These are phyloP conservation scores for Eleusine indica DNA, from an alignment of 176 grass and related monocot species.

Conservation along the genomic window DNA sequence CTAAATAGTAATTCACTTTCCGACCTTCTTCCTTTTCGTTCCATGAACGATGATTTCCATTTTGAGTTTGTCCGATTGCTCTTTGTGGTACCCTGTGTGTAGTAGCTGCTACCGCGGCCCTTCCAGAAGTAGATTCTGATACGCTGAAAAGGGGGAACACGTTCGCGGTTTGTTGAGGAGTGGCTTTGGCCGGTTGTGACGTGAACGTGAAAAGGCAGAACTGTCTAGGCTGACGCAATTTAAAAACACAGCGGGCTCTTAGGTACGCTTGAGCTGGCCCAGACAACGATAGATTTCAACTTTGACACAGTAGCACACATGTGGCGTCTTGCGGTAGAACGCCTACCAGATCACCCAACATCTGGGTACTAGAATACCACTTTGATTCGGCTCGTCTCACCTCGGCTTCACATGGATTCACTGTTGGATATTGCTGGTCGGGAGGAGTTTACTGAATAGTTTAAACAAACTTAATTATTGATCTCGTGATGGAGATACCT, in stretches of 20 bases:
- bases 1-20: not conserved
- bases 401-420: slow-evolving; percentile 42
- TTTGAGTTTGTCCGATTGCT: not conserved
- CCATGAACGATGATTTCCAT: not conserved
- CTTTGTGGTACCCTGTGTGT: slow-evolving; percentile 6
- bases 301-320: slow-evolving; percentile 27
- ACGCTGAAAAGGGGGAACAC: not conserved
- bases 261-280: slow-evolving; percentile 29
- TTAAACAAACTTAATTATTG: slow-evolving; percentile 48
- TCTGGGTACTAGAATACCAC: slow-evolving; percentile 39
- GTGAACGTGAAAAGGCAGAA: slow-evolving; percentile 24
- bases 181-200: slow-evolving; percentile 9
- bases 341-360: slow-evolving; percentile 18
- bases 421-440: slow-evolving; percentile 24
- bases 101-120: not conserved
- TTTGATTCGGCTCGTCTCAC: slow-evolving; percentile 35
- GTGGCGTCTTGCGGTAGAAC: slow-evolving; percentile 38
- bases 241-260: slow-evolving; percentile 30
- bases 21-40: not conserved
- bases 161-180: slow-evolving; percentile 26
- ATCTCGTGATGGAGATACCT: slow-evolving; percentile 42
- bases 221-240: not conserved
- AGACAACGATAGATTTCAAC: slow-evolving; percentile 28
- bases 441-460: slow-evolving; percentile 21
- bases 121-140: slow-evolving; percentile 34